Evolutionary conservation across 1,284 basidiomycete species (phyloP), one percentile per base, ranked within the genome.

Genomic region (Tylopilus orsonianus): DNA sequence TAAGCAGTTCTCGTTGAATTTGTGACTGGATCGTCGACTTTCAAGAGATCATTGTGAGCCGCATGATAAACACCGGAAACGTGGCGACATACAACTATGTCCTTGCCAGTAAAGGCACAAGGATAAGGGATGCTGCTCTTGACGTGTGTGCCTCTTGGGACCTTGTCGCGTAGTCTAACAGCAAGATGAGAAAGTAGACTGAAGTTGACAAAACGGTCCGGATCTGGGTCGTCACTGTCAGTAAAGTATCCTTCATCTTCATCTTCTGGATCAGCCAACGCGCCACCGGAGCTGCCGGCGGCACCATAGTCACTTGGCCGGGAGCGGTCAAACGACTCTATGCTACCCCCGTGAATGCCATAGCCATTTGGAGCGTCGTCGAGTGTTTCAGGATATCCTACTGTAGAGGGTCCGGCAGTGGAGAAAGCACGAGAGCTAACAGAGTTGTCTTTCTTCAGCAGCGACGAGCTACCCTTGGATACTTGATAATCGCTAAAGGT

Each of bases 71-170:
- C 7, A 41, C 16, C 9, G 22, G 42, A 8, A 35, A 48, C 8
- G 26, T 23, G 13, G 35, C n/a, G 32, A 79, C 91, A 62, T 70
- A 94, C 90, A 50, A 97, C 91, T 43, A 95, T 85, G 62, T 96
- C 93, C 56, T 88, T 89, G 6, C 93, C 94, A 1, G 93, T 97
- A 61, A 97, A 97, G 10, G 90, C 88, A 10, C 81, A 75, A 2
- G 85, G 85, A 66, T 93, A 95, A 0, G 90, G 87, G 38, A 95
- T 88, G 49, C 89, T 88, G 8, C 89, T 90, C 69, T 97, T 97
- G 53, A 94, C 88, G 62, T 98, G 94, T 4, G 83, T 85, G 12
- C 85, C 86, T 40, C 89, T 77, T 2, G 87, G 88, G 1, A 98
- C 88, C 57, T 87, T 85, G 68, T 97, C 93, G 37, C 87, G 79